These are phyloP conservation scores for Globisporangium uncinulatum DNA, from an alignment of 352 stramenopile genomes.

Conservation along the genomic window DNA sequence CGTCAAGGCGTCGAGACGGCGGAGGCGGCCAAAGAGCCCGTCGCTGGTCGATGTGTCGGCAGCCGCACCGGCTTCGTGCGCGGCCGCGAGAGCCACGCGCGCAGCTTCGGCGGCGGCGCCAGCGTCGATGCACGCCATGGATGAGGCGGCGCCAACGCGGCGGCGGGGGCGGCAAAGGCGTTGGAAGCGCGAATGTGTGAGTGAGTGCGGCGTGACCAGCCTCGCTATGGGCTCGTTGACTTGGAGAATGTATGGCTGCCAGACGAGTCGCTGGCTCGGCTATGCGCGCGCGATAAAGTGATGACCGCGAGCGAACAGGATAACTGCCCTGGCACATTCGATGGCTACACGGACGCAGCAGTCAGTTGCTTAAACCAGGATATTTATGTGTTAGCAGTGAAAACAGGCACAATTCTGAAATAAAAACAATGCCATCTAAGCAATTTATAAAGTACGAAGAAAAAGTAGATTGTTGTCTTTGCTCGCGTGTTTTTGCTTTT, in stretches of 20 bases:
- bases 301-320: background rate
- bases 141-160: background rate
- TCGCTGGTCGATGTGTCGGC: slow-evolving; percentile 20
- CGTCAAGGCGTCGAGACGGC: background rate
- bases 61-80: slow-evolving; percentile 3
- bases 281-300: no score
- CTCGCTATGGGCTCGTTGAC: background rate
- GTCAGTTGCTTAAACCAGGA: no score
- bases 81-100: slow-evolving; percentile 11
- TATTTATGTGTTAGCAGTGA: no score
- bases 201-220: no score
- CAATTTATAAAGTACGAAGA: background rate
- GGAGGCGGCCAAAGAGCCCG: slow-evolving; percentile 22
- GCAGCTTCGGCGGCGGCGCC: background rate
- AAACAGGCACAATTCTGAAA: no score
- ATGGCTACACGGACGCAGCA: background rate
- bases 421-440: background rate
- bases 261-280: background rate
- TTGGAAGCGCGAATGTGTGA: background rate
- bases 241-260: background rate
- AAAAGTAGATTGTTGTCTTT: background rate
- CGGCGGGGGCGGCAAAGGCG: background rate
- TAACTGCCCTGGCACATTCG: background rate
- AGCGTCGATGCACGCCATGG: slow-evolving; percentile 12
- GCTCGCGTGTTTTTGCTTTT: background rate